A percentile compares a stretch with the other conserved stretches of the same genome.
phyloP scores from a whole-genome alignment of 495 filamentous ascomycete species.

The Sporormia fimetaria region DNA sequence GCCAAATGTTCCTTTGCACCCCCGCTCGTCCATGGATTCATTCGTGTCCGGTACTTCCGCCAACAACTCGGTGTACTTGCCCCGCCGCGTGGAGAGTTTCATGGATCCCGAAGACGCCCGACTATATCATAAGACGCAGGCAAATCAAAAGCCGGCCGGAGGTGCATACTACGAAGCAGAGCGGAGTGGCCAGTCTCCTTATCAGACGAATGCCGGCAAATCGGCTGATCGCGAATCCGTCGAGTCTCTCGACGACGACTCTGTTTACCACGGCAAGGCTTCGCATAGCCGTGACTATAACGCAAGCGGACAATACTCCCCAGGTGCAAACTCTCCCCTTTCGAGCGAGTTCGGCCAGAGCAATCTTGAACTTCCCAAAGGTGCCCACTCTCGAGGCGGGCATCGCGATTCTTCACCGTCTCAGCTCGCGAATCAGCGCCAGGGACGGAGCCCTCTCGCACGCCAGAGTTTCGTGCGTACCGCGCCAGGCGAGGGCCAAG shows the following conservation, averaged over 20 bases:
- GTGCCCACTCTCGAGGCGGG: slow-evolving; percentile 2
- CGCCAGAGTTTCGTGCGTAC: slow-evolving; percentile 29
- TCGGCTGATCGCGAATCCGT: slow-evolving; percentile 16
- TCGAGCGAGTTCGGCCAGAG: slow-evolving; percentile 5
- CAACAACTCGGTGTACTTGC: slow-evolving; percentile 56
- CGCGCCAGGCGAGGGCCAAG: slow-evolving; percentile 16
- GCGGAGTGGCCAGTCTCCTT: slow-evolving; percentile 1
- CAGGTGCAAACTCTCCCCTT: slow-evolving; percentile 13
- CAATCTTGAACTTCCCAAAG: slow-evolving; percentile 10
- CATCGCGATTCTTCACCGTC: slow-evolving; percentile 13
- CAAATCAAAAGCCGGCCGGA: slow-evolving; percentile 28
- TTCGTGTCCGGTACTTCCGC: slow-evolving; percentile 48
- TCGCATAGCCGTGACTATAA: slow-evolving; percentile 5
- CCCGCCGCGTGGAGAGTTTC: slow-evolving; percentile 69
- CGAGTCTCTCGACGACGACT: slow-evolving; percentile 20
- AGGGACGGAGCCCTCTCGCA: slow-evolving; percentile 28
- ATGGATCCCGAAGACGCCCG: slow-evolving; percentile 42
- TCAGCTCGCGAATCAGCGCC: slow-evolving; percentile 1
- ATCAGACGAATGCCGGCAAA: slow-evolving; percentile 5
- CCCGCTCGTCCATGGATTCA: slow-evolving; percentile 62
- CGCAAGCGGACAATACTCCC: slow-evolving; percentile 1
- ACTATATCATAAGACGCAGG: slow-evolving; percentile 25
- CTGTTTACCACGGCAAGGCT: slow-evolving; percentile 9
- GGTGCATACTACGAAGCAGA: slow-evolving; percentile 30
- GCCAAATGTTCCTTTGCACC: slow-evolving; percentile 44